phyloP scores from a whole-genome alignment of 768 basidiomycete species.

The Cubamyces sp. region DNA sequence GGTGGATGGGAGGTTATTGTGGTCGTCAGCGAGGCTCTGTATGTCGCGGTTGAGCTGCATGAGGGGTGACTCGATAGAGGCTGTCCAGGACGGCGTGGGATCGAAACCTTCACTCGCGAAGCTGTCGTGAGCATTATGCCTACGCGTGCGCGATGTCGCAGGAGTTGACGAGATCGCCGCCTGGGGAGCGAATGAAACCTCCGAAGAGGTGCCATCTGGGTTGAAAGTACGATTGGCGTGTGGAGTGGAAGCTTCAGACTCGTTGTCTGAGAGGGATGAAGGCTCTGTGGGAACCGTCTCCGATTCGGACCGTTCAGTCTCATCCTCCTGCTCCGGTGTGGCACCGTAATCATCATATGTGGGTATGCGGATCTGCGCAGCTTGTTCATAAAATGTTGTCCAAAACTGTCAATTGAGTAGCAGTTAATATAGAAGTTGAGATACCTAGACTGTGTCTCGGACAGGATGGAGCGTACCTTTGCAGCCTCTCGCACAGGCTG shows the following conservation, averaged over 20 bases:
- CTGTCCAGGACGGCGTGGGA: constrained; percentile 69
- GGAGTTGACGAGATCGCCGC: constrained; percentile 83
- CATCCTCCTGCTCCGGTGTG: constrained; percentile 27
- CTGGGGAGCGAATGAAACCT: constrained; percentile 77
- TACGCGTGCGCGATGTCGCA: constrained; percentile 47
- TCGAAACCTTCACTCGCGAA: constrained; percentile 43
- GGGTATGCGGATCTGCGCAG: constrained; percentile 85
- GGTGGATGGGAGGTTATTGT: constrained; percentile 33
- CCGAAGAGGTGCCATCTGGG: constrained; percentile 55
- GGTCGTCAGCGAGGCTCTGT: constrained; percentile 54
- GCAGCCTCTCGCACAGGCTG: constrained; percentile 91
- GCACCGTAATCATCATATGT: constrained; percentile 65
- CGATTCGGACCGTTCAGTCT: constrained; percentile 25
- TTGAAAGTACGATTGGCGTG: constrained; percentile 35
- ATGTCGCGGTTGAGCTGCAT: constrained; percentile 67
- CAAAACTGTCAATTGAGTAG: constrained; percentile 70
- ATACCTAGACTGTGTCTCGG: background rate
- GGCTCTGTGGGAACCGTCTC: constrained; percentile 27
- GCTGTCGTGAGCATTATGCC: constrained; percentile 36
- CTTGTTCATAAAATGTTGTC: constrained; percentile 94
- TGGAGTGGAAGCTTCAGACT: constrained; percentile 32
- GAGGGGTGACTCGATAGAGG: constrained; percentile 75
- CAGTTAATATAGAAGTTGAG: no score
- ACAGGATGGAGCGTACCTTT: constrained; percentile 59
- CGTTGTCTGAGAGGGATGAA: constrained; percentile 23